These are phyloP conservation scores for Phoma sp. DNA, from an alignment of 2,329 filamentous ascomycete genomes.

Conservation along the genomic window DNA sequence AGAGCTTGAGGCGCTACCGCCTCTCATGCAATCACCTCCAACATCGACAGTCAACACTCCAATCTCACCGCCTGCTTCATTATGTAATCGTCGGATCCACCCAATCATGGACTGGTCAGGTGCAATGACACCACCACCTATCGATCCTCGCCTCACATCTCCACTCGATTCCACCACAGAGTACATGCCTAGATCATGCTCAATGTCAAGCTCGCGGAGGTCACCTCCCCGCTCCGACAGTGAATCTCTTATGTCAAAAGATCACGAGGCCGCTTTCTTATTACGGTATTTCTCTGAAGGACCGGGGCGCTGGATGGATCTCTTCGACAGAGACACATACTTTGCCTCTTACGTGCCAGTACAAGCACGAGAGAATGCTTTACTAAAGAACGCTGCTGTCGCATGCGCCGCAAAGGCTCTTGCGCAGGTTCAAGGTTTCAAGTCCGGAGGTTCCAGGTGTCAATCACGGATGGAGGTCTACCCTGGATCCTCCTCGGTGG, in stretches of 20 bases:
- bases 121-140: constrained; percentile 42
- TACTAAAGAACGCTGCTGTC: constrained; percentile 63
- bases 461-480: constrained; percentile 63
- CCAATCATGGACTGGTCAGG: constrained; percentile 56
- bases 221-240: constrained; percentile 32
- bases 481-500: constrained; percentile 56
- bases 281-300: constrained; percentile 67
- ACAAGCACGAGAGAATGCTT: constrained; percentile 60
- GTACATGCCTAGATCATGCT: constrained; percentile 34
- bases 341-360: constrained; percentile 68
- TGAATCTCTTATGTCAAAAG: constrained; percentile 42
- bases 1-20: constrained; percentile 38
- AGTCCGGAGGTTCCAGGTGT: constrained; percentile 55
- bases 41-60: constrained; percentile 40
- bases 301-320: constrained; percentile 67
- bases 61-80: constrained; percentile 54
- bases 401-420: constrained; percentile 70
- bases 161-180: constrained; percentile 38
- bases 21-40: constrained; percentile 42
- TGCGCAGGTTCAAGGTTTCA: constrained; percentile 61
- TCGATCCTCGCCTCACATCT: constrained; percentile 45
- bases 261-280: constrained; percentile 67
- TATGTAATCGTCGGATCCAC: constrained; percentile 60
- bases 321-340: constrained; percentile 64
- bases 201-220: constrained; percentile 32